These are phyloP conservation scores for Ziziphus jujuba DNA, from an alignment of 306 rosid genomes.

Conservation along the genomic window DNA sequence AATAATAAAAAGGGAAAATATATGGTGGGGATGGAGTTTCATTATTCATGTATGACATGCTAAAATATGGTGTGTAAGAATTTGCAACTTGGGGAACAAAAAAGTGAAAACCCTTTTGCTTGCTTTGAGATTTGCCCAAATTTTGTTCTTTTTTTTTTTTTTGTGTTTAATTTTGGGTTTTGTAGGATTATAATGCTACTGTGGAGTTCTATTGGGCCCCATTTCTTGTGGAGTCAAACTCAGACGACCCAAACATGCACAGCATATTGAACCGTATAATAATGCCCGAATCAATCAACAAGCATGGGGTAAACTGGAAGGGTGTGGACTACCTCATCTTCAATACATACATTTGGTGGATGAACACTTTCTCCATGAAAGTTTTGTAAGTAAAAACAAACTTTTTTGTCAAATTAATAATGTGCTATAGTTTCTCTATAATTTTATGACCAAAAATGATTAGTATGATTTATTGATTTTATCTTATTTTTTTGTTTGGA, in stretches of 20 bases:
- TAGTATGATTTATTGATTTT: neutral
- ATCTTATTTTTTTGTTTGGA: neutral
- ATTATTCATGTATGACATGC: neutral
- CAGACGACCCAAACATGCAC: slow-evolving; percentile 88
- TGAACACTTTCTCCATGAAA: slow-evolving; percentile 81
- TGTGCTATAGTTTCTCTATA: neutral
- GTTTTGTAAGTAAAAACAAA: slow-evolving; percentile 58
- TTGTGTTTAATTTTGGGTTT: neutral
- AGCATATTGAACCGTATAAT: slow-evolving; percentile 81
- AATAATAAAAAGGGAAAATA: neutral
- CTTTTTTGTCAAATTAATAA: neutral
- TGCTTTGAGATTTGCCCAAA: neutral
- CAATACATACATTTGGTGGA: slow-evolving; percentile 99
- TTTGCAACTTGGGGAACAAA: slow-evolving; percentile 4
- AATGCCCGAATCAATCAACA: slow-evolving; percentile 85
- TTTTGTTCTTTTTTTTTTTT: slow-evolving; percentile 16
- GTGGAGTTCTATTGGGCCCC: slow-evolving; percentile 98
- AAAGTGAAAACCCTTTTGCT: neutral
- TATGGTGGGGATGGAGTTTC: neutral
- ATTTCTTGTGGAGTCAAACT: slow-evolving; percentile 89
- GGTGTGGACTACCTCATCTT: slow-evolving; percentile 75
- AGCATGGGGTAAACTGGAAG: slow-evolving; percentile 82
- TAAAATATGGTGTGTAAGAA: slow-evolving; percentile 8
- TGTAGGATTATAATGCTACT: slow-evolving; percentile 79
- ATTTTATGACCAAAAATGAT: neutral